Percentiles rank a stretch among this genome's conserved stretches.
phyloP scores from a whole-genome alignment of 176 grass and related monocot genomes.

The Bonia amplexicaulis region DNA sequence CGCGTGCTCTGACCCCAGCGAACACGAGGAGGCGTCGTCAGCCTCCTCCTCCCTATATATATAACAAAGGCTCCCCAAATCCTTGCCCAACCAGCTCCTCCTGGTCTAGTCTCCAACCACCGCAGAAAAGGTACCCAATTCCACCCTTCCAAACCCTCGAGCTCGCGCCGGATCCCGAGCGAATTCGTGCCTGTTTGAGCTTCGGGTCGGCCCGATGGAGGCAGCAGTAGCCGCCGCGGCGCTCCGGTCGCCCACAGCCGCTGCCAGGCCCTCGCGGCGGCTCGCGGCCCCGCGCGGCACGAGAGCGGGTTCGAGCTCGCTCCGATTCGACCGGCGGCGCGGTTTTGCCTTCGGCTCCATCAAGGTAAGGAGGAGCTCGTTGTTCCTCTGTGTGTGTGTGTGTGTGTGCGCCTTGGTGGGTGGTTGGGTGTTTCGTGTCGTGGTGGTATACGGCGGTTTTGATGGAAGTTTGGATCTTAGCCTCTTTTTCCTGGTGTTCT shows the following conservation, averaged over 20 bases:
- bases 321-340: conserved; percentile 31
- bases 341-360: conserved; percentile 34
- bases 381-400: not conserved
- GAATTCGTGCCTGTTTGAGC: not conserved
- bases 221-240: conserved; percentile 42
- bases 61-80: not conserved
- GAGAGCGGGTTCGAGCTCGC: not conserved
- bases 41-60: not conserved
- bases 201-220: conserved; percentile 24
- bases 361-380: conserved; percentile 42
- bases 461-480: not conserved
- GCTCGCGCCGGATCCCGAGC: not conserved
- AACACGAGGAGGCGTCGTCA: not conserved
- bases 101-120: not conserved
- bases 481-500: not conserved
- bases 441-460: not conserved
- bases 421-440: not conserved
- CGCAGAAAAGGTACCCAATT: conserved; percentile 17
- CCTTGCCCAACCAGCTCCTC: too few species aligned
- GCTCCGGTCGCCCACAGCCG: conserved; percentile 54
- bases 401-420: not conserved
- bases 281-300: not conserved
- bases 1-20: conserved; percentile 27
- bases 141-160: not conserved
- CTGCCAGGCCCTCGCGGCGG: conserved; percentile 32